Conservation (phyloP, 306 rosid genomes). For the Vachellia collinsii region DNA sequence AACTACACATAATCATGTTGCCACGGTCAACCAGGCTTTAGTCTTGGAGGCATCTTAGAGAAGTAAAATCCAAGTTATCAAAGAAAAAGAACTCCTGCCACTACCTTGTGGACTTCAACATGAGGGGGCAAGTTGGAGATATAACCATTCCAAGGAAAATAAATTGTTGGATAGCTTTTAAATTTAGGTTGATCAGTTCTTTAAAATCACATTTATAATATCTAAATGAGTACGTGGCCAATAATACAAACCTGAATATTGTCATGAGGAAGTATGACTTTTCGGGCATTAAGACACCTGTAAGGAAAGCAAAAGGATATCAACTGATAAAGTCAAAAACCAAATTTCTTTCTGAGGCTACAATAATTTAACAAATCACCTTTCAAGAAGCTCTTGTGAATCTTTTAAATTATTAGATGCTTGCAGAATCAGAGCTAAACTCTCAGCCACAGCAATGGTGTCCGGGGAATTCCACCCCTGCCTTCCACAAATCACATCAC, state of each 20-base stretch:
- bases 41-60: not conserved
- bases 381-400: conserved; percentile 83
- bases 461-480: conserved; percentile 90
- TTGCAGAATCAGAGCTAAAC: conserved; percentile 72
- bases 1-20: not conserved
- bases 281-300: conserved; percentile 79
- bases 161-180: not conserved
- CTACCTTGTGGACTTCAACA: not conserved
- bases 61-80: not conserved
- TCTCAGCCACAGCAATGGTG: conserved; percentile 73
- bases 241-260: conserved; percentile 70
- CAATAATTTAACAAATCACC: conserved; percentile 47
- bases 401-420: conserved; percentile 60
- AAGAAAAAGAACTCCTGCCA: not conserved
- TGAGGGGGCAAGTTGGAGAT: not conserved
- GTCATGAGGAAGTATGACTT: conserved; percentile 61
- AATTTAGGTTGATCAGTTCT: not conserved
- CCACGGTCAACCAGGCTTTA: conserved; percentile 11
- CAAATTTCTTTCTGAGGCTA: conserved; percentile 3
- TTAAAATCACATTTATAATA: conserved; percentile 5
- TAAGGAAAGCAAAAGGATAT: conserved; percentile 22
- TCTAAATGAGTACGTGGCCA: not conserved
- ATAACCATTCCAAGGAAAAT: not conserved
- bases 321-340: conserved; percentile 11
- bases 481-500: conserved; percentile 29